Conservation (phyloP, 176 grass and related monocot genomes). For the Aegilops umbellulata region DNA sequence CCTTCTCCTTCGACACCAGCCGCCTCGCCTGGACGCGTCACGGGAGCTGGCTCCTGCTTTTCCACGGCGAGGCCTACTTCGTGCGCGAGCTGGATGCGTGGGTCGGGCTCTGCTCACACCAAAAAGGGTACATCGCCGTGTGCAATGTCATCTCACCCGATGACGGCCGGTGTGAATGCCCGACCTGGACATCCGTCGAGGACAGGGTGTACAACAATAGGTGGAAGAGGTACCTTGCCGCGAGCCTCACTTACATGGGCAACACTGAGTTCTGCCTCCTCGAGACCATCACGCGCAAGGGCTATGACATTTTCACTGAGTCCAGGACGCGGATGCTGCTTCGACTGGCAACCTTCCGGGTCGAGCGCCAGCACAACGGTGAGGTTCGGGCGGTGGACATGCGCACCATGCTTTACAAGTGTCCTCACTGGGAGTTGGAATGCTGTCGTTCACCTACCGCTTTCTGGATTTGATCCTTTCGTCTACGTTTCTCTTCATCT, state of each 20-base stretch:
- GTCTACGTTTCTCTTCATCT: too few relatives aligned
- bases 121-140: background rate
- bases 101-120: background rate
- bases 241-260: constrained; percentile 8
- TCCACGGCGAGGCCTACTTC: background rate
- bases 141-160: background rate
- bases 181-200: background rate
- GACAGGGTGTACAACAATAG: background rate
- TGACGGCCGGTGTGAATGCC: background rate
- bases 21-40: background rate
- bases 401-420: background rate
- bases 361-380: background rate
- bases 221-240: background rate
- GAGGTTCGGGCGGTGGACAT: background rate
- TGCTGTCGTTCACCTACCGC: background rate
- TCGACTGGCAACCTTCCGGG: background rate
- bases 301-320: accelerated
- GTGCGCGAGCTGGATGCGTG: background rate
- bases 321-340: background rate
- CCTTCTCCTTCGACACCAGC: background rate
- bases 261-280: background rate
- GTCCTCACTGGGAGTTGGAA: background rate
- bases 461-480: background rate
- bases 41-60: background rate
- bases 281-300: background rate